These are phyloP conservation scores for Globisporangium radiosum DNA, from an alignment of 352 stramenopile species.

Conservation along the genomic window DNA sequence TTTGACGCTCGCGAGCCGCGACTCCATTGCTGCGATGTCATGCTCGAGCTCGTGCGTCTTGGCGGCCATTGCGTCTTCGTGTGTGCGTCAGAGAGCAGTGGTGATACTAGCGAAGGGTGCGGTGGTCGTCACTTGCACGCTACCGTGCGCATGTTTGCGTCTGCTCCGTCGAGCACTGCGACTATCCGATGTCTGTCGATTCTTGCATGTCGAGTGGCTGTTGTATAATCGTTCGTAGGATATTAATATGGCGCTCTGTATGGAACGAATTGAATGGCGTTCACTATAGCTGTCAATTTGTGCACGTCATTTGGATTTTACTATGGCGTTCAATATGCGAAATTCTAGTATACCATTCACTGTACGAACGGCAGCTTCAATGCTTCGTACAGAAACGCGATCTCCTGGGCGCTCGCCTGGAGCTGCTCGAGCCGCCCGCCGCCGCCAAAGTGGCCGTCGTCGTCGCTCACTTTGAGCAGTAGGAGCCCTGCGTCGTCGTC, in stretches of 20 bases:
- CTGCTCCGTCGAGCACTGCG: too few species aligned
- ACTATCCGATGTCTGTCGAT: too few species aligned
- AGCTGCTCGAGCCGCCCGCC: slow-evolving; percentile 71
- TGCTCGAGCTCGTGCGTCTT: slow-evolving; percentile 40
- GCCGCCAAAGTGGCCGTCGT: slow-evolving; percentile 78
- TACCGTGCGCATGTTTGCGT: too few species aligned
- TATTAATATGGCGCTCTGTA: too few species aligned
- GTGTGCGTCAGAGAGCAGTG: background rate
- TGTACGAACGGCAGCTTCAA: slow-evolving; percentile 39
- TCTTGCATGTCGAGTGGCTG: too few species aligned
- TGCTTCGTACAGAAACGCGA: slow-evolving; percentile 77
- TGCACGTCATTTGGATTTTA: too few species aligned
- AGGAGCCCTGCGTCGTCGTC: slow-evolving; percentile 26
- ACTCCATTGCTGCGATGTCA: slow-evolving; percentile 56
- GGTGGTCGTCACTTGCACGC: background rate
- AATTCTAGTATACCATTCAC: background rate
- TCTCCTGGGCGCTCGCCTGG: slow-evolving; percentile 73
- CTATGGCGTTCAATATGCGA: too few species aligned
- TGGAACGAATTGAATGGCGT: too few species aligned
- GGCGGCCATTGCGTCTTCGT: slow-evolving; percentile 23
- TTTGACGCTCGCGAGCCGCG: slow-evolving; percentile 47
- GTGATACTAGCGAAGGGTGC: background rate
- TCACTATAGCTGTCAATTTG: too few species aligned
- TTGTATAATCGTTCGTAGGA: too few species aligned
- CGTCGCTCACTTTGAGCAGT: slow-evolving; percentile 70